Evolutionary conservation across 495 filamentous ascomycete genomes (phyloP).

Genomic region (Usnea hakonensis): DNA sequence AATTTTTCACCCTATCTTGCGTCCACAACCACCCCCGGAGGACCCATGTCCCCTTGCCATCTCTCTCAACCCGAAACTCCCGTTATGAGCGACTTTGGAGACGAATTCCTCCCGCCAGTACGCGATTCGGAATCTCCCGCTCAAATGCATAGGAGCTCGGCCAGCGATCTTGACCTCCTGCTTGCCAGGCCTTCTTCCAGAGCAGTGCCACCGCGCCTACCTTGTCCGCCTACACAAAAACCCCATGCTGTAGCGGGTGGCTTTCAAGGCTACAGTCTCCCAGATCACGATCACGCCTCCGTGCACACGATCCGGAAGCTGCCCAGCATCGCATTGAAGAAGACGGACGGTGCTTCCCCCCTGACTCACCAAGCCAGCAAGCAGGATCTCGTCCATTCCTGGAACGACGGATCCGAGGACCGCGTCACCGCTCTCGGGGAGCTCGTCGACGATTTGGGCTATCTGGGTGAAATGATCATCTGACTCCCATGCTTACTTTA

Average conservation of each 20-base stretch:
- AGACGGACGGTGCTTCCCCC: neutral
- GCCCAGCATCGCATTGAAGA: conserved; percentile 11
- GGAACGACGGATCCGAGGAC: conserved; percentile 31
- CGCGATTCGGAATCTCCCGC: conserved; percentile 8
- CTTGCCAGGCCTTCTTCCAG: neutral
- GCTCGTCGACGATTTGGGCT: conserved; percentile 46
- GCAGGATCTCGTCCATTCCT: conserved; percentile 22
- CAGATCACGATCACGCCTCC: conserved; percentile 19
- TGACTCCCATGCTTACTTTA: neutral
- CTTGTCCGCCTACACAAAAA: neutral
- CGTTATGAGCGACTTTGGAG: conserved; percentile 17
- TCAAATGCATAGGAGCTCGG: conserved; percentile 1
- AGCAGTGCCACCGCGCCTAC: neutral
- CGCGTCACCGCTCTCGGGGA: conserved; percentile 37
- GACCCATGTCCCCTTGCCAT: conserved; percentile 21
- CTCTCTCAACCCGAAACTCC: conserved; percentile 24
- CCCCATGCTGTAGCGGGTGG: neutral
- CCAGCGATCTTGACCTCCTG: neutral
- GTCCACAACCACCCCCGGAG: conserved; percentile 12
- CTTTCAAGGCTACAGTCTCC: conserved; percentile 24
- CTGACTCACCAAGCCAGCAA: conserved; percentile 2
- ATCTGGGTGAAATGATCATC: conserved; percentile 43
- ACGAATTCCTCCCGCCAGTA: conserved; percentile 9
- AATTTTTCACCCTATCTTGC: conserved; percentile 16
- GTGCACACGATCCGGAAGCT: conserved; percentile 18